Conservation (phyloP, 805 yeast genomes). For the Nakazawaea siamensis region DNA sequence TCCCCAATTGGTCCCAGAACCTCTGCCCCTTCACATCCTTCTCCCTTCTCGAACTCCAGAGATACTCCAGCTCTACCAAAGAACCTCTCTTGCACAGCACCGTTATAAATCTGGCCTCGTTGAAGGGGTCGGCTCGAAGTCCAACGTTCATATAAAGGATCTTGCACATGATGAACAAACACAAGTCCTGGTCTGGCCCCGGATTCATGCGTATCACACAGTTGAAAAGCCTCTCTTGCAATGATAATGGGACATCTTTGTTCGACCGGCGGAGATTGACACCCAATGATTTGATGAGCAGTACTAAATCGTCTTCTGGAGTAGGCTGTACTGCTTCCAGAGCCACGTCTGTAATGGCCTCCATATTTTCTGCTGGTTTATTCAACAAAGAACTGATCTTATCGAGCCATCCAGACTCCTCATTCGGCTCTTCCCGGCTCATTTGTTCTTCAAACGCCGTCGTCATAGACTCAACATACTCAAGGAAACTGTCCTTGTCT, state of each 20-base stretch:
- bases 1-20: slow-evolving; percentile 49
- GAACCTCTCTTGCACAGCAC: slow-evolving; percentile 27
- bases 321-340: slow-evolving; percentile 1
- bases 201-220: slow-evolving; percentile 27
- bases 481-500: slow-evolving; percentile 3
- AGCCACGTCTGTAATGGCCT: slow-evolving; percentile 3
- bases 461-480: not conserved
- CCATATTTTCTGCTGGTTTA: not conserved
- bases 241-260: slow-evolving; percentile 24
- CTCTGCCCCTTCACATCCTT: slow-evolving; percentile 29
- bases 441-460: slow-evolving; percentile 2
- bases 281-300: slow-evolving; percentile 2
- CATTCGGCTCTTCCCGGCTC: not conserved
- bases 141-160: slow-evolving; percentile 31
- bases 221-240: slow-evolving; percentile 28
- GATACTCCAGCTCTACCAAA: slow-evolving; percentile 25
- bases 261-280: slow-evolving; percentile 6
- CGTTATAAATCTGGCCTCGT: slow-evolving; percentile 42
- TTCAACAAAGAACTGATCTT: slow-evolving; percentile 1
- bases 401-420: not conserved
- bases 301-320: slow-evolving; percentile 5
- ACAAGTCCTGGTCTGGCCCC: slow-evolving; percentile 16
- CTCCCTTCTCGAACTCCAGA: slow-evolving; percentile 26
- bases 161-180: slow-evolving; percentile 31
- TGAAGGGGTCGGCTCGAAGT: slow-evolving; percentile 40